Conservation (phyloP, 2,329 filamentous ascomycete species). For the Paecilomyces variotii region DNA sequence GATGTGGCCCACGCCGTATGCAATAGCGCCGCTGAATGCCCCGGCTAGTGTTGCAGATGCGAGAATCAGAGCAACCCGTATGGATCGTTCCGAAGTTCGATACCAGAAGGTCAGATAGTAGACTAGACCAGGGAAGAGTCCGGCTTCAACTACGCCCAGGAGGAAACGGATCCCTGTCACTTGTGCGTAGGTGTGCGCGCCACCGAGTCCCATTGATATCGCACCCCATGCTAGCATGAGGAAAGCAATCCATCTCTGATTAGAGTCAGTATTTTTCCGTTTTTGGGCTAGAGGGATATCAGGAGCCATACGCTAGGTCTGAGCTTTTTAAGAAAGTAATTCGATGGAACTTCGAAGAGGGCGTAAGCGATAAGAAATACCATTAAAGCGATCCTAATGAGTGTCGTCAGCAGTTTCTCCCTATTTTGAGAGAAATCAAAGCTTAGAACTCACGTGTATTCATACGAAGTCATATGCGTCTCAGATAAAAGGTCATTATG, state of each 20-base stretch:
- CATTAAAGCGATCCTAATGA: constrained; percentile 36
- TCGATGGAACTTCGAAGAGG: constrained; percentile 44
- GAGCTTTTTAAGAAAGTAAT: constrained; percentile 43
- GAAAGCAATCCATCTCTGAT: constrained; percentile 41
- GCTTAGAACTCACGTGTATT: constrained; percentile 45
- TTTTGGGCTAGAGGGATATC: neutral
- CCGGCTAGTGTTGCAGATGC: constrained; percentile 48
- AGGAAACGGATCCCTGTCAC: constrained; percentile 42
- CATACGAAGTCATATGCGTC: constrained; percentile 52
- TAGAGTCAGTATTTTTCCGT: neutral
- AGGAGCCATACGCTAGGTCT: constrained; percentile 31
- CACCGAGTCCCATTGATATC: constrained; percentile 42
- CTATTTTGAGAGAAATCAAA: neutral
- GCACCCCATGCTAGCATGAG: constrained; percentile 45
- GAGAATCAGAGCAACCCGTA: constrained; percentile 50
- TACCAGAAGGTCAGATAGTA: constrained; percentile 49
- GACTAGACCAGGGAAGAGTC: constrained; percentile 43
- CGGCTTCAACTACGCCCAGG: constrained; percentile 44
- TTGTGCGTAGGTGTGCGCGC: constrained; percentile 34
- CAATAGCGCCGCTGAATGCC: constrained; percentile 48
- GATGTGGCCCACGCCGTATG: constrained; percentile 43
- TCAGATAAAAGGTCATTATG: constrained; percentile 55
- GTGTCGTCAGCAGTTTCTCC: constrained; percentile 4
- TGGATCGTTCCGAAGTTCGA: constrained; percentile 47
- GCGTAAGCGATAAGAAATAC: constrained; percentile 43